Evolutionary conservation across 2,329 filamentous ascomycete genomes (phyloP), one percentile per base, ranked within the genome.

Genomic region (Neopestalotiopsis sp.): DNA sequence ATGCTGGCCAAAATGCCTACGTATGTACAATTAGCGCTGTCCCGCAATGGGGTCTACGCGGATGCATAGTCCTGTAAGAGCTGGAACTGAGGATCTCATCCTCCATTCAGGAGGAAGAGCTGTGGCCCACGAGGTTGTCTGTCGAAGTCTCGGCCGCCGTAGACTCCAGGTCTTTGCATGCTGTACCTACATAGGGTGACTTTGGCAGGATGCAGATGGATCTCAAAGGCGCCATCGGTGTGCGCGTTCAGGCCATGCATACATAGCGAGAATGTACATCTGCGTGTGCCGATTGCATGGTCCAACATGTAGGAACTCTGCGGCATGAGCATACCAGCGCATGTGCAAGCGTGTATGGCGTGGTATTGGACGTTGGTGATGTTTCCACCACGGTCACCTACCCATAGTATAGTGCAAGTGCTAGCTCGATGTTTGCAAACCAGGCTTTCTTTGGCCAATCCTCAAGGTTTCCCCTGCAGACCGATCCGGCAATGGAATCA

Each of bases 1-100:
- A 9, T 6, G 28, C 24, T 59, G 57, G 24, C 24, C 30, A 24
- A 32, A 13, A 59, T 28, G 57, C 45, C 45, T 32, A 59, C 57
- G 30, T 62, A 62, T 62, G 59, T 62, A 42, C 59, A 30, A 20
- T 34, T 62, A 62, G 59, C 34, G 59, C 59, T 62, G 59, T 62
- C 30, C 59, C n/a, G 17, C 34, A 20, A 62, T 62, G 59, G 59
- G 20, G 59, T 24, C 40, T 40, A 10, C 20, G 30, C 32, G 13
- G 28, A 17, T 34, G 28, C 30, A 32, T 62, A 59, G 59, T 17
- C 17, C 32, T 13, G 34, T 20, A 32, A 17, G 59, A 20, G 20
- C 6, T 40, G 59, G 32, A 34, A 62, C 28, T 20, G 17, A 61
- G 59, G 59, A 61, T 30, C 9, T n/a, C n/a, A 13, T 62, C 59